Evolutionary conservation across 73 alveolate species (phyloP).

Genomic region (Paramecium bursaria): DNA sequence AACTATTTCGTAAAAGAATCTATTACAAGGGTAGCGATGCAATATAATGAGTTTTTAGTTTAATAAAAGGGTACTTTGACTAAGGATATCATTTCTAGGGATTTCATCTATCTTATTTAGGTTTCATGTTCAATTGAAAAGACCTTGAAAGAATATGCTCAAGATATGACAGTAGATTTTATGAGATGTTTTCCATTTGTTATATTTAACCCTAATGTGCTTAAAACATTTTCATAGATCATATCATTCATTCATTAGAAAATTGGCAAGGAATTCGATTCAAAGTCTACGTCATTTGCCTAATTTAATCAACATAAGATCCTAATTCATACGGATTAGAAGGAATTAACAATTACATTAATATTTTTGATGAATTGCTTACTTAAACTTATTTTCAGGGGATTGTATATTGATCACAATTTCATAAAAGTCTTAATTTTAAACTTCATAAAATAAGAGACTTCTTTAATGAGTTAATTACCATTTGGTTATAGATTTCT

Average conservation of each 20-base stretch:
- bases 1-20: background rate
- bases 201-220: conserved; percentile 51
- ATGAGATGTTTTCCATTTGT: conserved; percentile 56
- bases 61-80: conserved; percentile 30
- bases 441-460: conserved; percentile 58
- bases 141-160: conserved; percentile 47
- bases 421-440: conserved; percentile 58
- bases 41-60: conserved; percentile 15
- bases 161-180: conserved; percentile 43
- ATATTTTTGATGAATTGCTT: conserved; percentile 57
- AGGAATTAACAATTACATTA: conserved; percentile 20
- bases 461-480: conserved; percentile 43
- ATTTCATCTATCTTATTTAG: conserved; percentile 54
- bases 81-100: conserved; percentile 62
- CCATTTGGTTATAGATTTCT: conserved; percentile 66
- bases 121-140: conserved; percentile 59
- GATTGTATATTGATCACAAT: conserved; percentile 63
- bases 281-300: conserved; percentile 44
- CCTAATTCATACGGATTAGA: conserved; percentile 56
- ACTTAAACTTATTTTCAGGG: conserved; percentile 55
- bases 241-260: conserved; percentile 45
- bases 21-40: conserved; percentile 23
- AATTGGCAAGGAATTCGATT: conserved; percentile 66
- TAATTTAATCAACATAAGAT: conserved; percentile 7
- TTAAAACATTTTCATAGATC: conserved; percentile 46